Evolutionary conservation across 2,329 filamentous ascomycete species (phyloP).

Genomic region (Penicillium corylophilum): DNA sequence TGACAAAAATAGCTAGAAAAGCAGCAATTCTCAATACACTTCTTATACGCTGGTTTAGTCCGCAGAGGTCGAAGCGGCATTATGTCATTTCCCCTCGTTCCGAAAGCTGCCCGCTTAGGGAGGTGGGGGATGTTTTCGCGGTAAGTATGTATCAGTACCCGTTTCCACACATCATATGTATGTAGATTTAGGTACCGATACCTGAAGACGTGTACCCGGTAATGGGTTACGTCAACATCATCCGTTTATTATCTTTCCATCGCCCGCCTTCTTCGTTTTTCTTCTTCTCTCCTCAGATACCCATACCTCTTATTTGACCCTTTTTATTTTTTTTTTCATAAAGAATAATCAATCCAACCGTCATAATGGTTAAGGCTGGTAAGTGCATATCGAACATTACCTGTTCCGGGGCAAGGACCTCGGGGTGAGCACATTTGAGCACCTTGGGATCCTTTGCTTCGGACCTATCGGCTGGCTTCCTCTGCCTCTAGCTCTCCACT

Average conservation of each 20-base stretch:
- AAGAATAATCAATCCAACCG: slow-evolving; percentile 37
- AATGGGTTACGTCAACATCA: slow-evolving; percentile 27
- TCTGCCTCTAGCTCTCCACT: slow-evolving; percentile 10
- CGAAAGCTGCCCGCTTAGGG: slow-evolving; percentile 20
- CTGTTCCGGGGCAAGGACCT: slow-evolving; percentile 31
- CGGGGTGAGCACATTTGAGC: slow-evolving; percentile 45
- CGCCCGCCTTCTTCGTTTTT: slow-evolving; percentile 17
- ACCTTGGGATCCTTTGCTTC: slow-evolving; percentile 34
- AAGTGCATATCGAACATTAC: slow-evolving; percentile 44
- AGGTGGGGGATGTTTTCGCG: slow-evolving; percentile 22
- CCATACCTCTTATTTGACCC: too few relatives aligned
- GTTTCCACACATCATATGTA: not conserved
- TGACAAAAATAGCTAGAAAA: not conserved
- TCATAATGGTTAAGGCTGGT: slow-evolving; percentile 99
- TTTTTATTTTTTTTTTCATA: too few relatives aligned
- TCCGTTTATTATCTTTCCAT: slow-evolving; percentile 24
- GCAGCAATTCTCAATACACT: not conserved
- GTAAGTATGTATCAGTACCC: slow-evolving; percentile 8
- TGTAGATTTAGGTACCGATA: not conserved
- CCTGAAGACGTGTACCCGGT: not conserved
- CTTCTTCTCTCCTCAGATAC: slow-evolving; percentile 6
- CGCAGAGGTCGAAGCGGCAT: slow-evolving; percentile 1
- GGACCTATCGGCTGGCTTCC: slow-evolving; percentile 31
- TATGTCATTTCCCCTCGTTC: slow-evolving; percentile 28
- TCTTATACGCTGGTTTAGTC: not conserved